Evolutionary conservation across 2,329 filamentous ascomycete genomes (phyloP), one percentile per base, ranked within the genome.

Genomic region (Cytospora piceicola): DNA sequence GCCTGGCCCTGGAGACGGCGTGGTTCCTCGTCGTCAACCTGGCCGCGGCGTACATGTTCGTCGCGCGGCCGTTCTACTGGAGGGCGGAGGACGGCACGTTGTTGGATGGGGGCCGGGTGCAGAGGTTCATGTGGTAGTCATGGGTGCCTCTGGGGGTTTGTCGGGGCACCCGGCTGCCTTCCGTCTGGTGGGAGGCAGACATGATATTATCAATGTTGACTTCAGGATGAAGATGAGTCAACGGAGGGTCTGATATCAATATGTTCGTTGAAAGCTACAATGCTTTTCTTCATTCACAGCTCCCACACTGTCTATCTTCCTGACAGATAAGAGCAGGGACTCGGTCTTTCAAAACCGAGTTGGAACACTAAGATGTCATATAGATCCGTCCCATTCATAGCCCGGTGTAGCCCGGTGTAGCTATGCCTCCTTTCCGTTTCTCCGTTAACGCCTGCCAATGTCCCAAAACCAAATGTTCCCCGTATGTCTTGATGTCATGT

Each of bases 71-170:
- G 0, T 95, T 92, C 69, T 76, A 82, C 63, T 95, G 92, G 91
- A 77, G 74, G 70, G 76, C 79, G 1, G 80, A 81, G 61, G 80
- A 84, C 30, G 86, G 85, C 11, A 77, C 72, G 7, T 55, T 85
- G 3, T 79, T 86, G 36, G 85, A 88, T 55, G 79, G 73, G 0
- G 88, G 87, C 4, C 80, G 79, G 22, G 75, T 87, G 67, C 92
- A 95, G 80, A 83, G 92, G 61, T 96, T 96, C 75, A 91, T 96
- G 87, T 96, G 91, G 91, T 93, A 77, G 15, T 27, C 3, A 8
- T 46, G 2, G 27, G 17, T 42, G 46, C 9, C 9, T 22, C 15
- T 9, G 9, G 42, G 17, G 46, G n/a, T 12, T 22, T n/a, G 15
- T 24, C 7, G 46, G 24, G 9, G 24, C 9, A 49, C n/a, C n/a